Conservation (phyloP, 371 early-diverging fungal genomes). For the Mucor velutinosus region DNA sequence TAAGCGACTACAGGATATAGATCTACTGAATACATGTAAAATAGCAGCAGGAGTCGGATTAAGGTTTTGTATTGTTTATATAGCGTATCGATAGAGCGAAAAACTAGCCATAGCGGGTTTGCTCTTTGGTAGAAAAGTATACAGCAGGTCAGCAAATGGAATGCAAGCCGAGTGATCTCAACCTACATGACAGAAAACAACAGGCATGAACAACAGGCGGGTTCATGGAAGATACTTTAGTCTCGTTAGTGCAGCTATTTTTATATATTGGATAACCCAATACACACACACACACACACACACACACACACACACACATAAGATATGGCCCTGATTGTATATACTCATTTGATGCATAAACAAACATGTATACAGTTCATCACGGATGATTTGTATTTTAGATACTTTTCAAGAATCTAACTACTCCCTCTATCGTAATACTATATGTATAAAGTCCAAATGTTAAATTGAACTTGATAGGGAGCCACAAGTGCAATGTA, state of each 20-base stretch:
- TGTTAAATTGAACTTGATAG: constrained; percentile 15
- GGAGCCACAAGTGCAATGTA: not conserved
- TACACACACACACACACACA: not conserved
- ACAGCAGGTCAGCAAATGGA: not conserved
- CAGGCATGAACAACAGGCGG: not conserved
- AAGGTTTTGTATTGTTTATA: not conserved
- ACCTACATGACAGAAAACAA: not conserved
- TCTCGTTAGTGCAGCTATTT: not conserved
- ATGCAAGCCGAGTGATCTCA: not conserved
- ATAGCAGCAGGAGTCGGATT: not conserved
- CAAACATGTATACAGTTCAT: constrained; percentile 1
- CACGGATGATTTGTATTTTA: not conserved
- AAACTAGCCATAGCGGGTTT: not conserved
- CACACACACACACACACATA: not conserved
- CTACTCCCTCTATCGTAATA: not conserved
- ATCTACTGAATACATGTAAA: constrained; percentile 3
- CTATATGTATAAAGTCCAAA: not conserved
- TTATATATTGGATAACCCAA: not conserved
- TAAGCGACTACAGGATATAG: not conserved
- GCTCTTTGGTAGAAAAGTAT: not conserved
- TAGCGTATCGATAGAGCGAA: not conserved
- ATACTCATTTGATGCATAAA: not conserved
- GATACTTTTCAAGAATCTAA: not conserved
- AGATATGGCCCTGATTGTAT: not conserved
- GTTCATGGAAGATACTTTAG: not conserved